Percentiles rank a stretch among this genome's conserved stretches.
Evolutionary conservation across 1,284 basidiomycete genomes (phyloP).

Genomic region (Malassezia vespertilionis): DNA sequence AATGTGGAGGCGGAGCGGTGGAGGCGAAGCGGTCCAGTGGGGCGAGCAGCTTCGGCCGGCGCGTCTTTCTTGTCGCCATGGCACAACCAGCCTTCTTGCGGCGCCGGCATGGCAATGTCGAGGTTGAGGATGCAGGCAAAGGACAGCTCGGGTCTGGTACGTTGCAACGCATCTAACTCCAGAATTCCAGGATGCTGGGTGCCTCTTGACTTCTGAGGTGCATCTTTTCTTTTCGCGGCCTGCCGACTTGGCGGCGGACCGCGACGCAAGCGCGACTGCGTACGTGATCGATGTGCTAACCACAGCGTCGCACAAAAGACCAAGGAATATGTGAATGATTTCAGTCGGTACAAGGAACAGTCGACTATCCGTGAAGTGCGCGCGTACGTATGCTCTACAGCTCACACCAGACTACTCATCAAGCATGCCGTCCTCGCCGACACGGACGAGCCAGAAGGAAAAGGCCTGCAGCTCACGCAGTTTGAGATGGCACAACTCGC

Average conservation of each 20-base stretch:
- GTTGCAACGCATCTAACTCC: constrained; percentile 2
- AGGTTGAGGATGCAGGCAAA: constrained; percentile 31
- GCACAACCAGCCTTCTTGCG: constrained; percentile 16
- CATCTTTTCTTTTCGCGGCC: constrained; percentile 71
- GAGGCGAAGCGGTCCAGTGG: not conserved
- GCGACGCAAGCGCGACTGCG: constrained; percentile 67
- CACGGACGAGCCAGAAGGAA: constrained; percentile 39
- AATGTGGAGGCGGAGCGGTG: not conserved
- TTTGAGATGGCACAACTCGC: constrained; percentile 88
- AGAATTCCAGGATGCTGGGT: constrained; percentile 85
- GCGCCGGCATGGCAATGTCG: constrained; percentile 22
- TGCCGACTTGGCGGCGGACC: constrained; percentile 59
- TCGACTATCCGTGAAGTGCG: constrained; percentile 76
- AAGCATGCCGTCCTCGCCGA: constrained; percentile 22
- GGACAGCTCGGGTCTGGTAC: constrained; percentile 27
- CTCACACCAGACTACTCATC: constrained; percentile 20
- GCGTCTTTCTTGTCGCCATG: constrained; percentile 1
- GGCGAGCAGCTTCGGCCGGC: not conserved
- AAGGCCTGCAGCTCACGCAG: constrained; percentile 66
- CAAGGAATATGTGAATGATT: constrained; percentile 77
- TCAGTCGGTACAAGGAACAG: constrained; percentile 75
- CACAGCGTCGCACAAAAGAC: constrained; percentile 74
- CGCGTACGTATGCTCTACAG: constrained; percentile 55
- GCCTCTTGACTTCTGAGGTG: constrained; percentile 79
- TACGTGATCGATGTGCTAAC: constrained; percentile 2